A percentile compares a stretch with the other conserved stretches of the same genome.
Conservation (phyloP, 2,329 filamentous ascomycete species). For the Diaporthe eres region DNA sequence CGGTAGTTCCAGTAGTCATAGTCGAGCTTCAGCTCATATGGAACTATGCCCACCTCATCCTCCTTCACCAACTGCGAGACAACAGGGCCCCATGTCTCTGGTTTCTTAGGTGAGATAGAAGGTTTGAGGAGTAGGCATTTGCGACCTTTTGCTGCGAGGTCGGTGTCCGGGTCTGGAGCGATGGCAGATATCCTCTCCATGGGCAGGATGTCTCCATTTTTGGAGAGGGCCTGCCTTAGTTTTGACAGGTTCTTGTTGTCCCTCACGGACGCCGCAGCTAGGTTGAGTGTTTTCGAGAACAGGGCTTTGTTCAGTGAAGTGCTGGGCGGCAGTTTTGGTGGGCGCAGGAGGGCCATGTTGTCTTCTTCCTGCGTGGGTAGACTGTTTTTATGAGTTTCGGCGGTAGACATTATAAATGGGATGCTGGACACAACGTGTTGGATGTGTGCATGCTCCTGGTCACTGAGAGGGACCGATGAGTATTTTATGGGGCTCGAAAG, state of each 20-base stretch:
- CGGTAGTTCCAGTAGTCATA: conserved; percentile 91
- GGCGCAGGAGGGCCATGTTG: conserved; percentile 75
- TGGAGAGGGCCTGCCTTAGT: conserved; percentile 76
- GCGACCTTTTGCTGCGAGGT: conserved; percentile 66
- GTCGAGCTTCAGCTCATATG: conserved; percentile 81
- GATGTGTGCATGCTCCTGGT: conserved; percentile 15
- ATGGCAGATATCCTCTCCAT: conserved; percentile 76
- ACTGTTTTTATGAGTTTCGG: neutral
- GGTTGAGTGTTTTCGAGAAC: conserved; percentile 82
- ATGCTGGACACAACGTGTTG: neutral
- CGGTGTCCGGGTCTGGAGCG: conserved; percentile 71
- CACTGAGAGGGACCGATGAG: neutral
- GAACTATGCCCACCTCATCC: conserved; percentile 78
- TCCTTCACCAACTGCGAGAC: conserved; percentile 77
- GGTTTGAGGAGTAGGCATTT: conserved; percentile 75
- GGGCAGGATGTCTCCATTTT: conserved; percentile 75
- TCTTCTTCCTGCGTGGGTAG: conserved; percentile 26
- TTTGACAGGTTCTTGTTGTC: conserved; percentile 82
- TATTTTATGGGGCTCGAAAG: conserved; percentile 33
- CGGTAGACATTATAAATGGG: conserved; percentile 29
- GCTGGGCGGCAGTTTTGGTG: conserved; percentile 84
- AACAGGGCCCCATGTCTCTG: conserved; percentile 81
- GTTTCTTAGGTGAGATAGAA: conserved; percentile 68
- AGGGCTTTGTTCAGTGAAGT: conserved; percentile 85
- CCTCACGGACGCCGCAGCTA: conserved; percentile 83